Evolutionary conservation across 306 rosid genomes (phyloP).

Genomic region (Fragaria ananassa): DNA sequence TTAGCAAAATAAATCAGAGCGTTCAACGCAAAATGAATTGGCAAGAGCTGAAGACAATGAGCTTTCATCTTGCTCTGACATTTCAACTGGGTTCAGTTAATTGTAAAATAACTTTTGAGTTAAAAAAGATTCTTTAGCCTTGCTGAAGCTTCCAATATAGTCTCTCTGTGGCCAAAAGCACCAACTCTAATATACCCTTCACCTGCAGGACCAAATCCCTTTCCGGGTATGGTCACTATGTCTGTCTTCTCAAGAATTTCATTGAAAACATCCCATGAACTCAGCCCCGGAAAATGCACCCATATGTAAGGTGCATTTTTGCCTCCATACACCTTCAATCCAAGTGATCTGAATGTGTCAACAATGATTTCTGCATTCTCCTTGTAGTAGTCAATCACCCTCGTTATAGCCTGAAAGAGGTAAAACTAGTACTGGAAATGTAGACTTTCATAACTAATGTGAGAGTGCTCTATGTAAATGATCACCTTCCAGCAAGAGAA

Average conservation of each 20-base stretch:
- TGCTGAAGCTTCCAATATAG: conserved; percentile 51
- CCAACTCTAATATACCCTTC: conserved; percentile 55
- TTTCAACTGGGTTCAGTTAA: neutral
- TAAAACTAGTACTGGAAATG: neutral
- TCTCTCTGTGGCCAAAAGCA: conserved; percentile 50
- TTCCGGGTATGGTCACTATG: conserved; percentile 63
- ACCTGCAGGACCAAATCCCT: conserved; percentile 75
- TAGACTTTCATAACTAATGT: neutral
- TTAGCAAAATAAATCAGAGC: neutral
- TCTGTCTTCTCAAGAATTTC: conserved; percentile 49
- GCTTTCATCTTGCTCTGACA: neutral
- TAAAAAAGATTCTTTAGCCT: conserved; percentile 32
- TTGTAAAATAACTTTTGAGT: neutral
- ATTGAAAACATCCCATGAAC: conserved; percentile 59
- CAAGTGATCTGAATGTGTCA: conserved; percentile 48
- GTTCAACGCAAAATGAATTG: neutral
- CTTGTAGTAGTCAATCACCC: conserved; percentile 39
- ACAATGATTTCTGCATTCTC: conserved; percentile 51
- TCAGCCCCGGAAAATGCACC: conserved; percentile 62
- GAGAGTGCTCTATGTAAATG: neutral
- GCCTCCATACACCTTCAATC: conserved; percentile 57
- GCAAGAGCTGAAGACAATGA: neutral
- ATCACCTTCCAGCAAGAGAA: neutral
- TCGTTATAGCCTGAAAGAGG: conserved; percentile 44
- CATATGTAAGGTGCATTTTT: conserved; percentile 60